A percentile compares a stretch with the other conserved stretches of the same genome.
Evolutionary conservation across 208 protist species (phyloP).

Genomic region (Tetramitus jugosus): DNA sequence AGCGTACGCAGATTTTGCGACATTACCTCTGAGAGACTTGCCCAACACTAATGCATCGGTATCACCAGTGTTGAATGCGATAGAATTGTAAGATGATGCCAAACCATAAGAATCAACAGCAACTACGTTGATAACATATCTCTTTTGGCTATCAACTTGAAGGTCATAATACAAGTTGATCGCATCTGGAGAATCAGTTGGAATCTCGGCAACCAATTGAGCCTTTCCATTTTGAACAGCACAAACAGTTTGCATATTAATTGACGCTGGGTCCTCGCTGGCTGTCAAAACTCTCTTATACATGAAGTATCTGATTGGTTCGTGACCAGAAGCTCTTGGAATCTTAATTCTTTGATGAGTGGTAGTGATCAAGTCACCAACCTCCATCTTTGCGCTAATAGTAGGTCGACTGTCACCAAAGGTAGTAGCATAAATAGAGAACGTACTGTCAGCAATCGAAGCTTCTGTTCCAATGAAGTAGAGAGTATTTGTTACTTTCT

Average conservation of each 20-base stretch:
- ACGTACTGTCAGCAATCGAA: too few relatives aligned
- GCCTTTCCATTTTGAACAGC: background rate
- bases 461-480: background rate
- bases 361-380: background rate
- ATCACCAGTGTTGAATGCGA: background rate
- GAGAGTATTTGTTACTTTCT: background rate
- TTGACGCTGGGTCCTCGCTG: background rate
- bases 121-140: background rate
- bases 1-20: background rate
- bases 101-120: background rate
- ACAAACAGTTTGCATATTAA: slow-evolving; percentile 17
- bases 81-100: background rate
- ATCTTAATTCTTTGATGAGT: background rate
- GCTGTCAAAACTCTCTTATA: background rate
- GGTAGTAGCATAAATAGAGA: background rate
- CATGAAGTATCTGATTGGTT: background rate
- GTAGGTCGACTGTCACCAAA: background rate
- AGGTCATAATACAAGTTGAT: background rate
- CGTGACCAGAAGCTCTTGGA: background rate
- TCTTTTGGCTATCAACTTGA: background rate
- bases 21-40: background rate
- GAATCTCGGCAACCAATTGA: background rate
- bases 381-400: background rate
- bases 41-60: background rate
- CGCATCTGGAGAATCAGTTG: background rate